Base-by-base conservation (phyloP, 352 stramenopile species). In the Pythium folliculosum region DNA sequence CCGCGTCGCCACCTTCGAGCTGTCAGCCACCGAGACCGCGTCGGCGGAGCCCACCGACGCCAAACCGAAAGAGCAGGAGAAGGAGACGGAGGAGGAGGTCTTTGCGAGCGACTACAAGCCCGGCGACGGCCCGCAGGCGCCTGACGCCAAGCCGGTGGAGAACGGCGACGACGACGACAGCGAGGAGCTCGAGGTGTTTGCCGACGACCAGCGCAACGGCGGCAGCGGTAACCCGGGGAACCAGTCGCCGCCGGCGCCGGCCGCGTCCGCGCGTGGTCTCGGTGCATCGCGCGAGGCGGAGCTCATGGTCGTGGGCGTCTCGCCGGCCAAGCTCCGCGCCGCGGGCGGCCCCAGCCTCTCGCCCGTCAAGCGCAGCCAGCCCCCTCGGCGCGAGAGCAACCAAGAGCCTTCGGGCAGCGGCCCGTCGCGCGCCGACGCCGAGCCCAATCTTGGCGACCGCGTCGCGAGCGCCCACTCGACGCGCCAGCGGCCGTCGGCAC, bases 111-210 rank as follows among this genome's bases (percentile, higher is more conserved):
- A 73, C 43, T 69, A 69, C 49, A 55, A 66, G 40, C 38, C 67
- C 3, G 52, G 59, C 21, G 32, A 70, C n/a, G 50, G 53, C 21
- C 67, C 45, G 10, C 55, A 64, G 5, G 19, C 16, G 3, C 25
- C 49, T 30, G 58, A 65, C 2, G 10, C 45, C 30, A 58, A 32
- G 47, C 43, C 30, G 3, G 6, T 23, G 2, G 53, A 65, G 4
- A 30, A 63, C 21, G 63, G 62, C 1, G 67, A 70, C 13, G 60
- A 76, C 12, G 75, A 86, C 1, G 74, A 83, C 0, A 65, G 76
- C 0, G 78, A 88, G 51, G 70, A 84, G 48, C 87, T 89, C 0
- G 78, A 88, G 51, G 70, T 86, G 48, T 88, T 89, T 48, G 61
- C 37, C 0, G 59, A 71, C 9, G 35, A 43, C 59, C 22, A 58